Evolutionary conservation across 2,329 filamentous ascomycete genomes (phyloP), one percentile per base, ranked within the genome.

Genomic region (Fusarium coicis): DNA sequence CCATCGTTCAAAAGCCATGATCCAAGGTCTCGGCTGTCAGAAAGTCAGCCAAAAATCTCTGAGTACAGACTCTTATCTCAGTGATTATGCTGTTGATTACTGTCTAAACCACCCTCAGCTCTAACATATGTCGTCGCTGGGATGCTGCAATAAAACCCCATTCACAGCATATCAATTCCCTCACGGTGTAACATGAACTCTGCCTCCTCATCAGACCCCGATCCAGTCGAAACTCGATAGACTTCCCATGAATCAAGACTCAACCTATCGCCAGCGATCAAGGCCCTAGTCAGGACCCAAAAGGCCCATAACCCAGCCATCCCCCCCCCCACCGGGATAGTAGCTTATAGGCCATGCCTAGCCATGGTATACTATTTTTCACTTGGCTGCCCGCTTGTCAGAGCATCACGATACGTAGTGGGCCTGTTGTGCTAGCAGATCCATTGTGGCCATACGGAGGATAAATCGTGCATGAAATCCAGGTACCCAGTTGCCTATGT

Each of bases 321-420:
- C 28, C 70, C 57, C 61, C 61, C 43, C 43, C 66, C 54, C 64
- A 56, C 70, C 63, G 46, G 64, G 67, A 69, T 63, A 74, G 60
- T 56, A 60, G 57, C n/a, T 40, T 23, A 56, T 36, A 56, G 49
- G 39, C 69, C 63, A 26, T 26, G 26, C 26, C 26, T 26, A 26
- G 26, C 26, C 26, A 67, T 59, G 23, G 49, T 58, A 43, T 50
- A 47, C 47, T 65, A 42, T 72, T 68, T 71, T 30, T 66, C 70
- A 73, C 73, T 64, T 69, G 39, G 63, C 54, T 59, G 56, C 34
- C 42, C 42, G 32, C 43, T 39, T 56, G 65, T 60, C 58, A 56
- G 64, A 72, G 70, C 75, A 70, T 75, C 76, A 74, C 68, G 72
- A 77, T 75, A 66, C 63, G 59, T 50, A 71, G 76, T 74, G 75